Evolutionary conservation across 208 protist species (phyloP).

Genomic region (Leishmania lainsoni): DNA sequence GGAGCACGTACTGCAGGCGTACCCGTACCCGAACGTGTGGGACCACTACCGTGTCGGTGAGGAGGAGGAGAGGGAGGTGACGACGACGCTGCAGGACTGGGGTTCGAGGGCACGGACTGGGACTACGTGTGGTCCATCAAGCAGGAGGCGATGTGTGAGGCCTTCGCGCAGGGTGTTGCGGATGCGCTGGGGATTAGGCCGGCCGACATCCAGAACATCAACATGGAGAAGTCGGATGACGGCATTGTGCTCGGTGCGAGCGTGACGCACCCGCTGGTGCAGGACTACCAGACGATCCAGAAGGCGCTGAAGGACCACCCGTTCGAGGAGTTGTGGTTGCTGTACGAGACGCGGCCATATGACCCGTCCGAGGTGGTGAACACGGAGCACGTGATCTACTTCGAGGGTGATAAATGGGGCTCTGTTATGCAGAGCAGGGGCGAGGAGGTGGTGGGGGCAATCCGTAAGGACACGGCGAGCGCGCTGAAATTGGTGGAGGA

Average conservation of each 20-base stretch:
- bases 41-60: conserved; percentile 21
- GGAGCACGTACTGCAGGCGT: not conserved
- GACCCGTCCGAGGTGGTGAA: conserved; percentile 35
- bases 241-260: conserved; percentile 3
- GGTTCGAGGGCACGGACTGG: conserved; percentile 76
- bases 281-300: conserved; percentile 38
- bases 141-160: conserved; percentile 29
- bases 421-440: conserved; percentile 29
- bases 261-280: conserved; percentile 33
- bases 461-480: conserved; percentile 43
- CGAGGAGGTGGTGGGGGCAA: conserved; percentile 33
- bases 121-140: conserved; percentile 35
- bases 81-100: conserved; percentile 11
- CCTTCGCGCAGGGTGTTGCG: conserved; percentile 37
- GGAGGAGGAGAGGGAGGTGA: not conserved
- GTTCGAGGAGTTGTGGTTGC: conserved; percentile 47
- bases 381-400: conserved; percentile 31
- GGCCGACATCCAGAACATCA: conserved; percentile 9
- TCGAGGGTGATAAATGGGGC: conserved; percentile 68
- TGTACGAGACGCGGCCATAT: conserved; percentile 48
- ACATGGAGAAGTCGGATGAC: conserved; percentile 1
- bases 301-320: conserved; percentile 35
- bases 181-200: conserved; percentile 12
- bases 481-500: conserved; percentile 33
- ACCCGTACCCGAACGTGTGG: conserved; percentile 44